Evolutionary conservation across 1,284 basidiomycete species (phyloP).

Genomic region (Austropuccinia psidii): DNA sequence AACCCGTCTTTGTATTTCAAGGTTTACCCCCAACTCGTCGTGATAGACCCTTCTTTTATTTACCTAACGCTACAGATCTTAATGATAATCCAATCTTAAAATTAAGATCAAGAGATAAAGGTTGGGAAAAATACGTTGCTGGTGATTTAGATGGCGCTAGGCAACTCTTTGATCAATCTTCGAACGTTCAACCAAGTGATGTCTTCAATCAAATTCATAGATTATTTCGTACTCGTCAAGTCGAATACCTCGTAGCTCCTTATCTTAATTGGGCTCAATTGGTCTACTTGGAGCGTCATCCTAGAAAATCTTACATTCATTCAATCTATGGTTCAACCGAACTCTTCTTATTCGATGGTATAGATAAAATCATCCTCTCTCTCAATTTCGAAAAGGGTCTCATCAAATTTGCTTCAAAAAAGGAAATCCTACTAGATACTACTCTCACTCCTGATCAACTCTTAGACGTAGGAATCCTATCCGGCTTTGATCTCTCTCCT

Average conservation of each 20-base stretch:
- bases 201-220: constrained; percentile 84
- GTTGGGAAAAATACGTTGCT: constrained; percentile 36
- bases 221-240: constrained; percentile 87
- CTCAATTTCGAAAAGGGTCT: constrained; percentile 57
- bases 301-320: constrained; percentile 79
- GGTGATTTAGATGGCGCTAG: constrained; percentile 36
- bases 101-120: constrained; percentile 35
- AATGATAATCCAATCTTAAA: constrained; percentile 34
- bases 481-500: constrained; percentile 77
- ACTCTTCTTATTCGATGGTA: constrained; percentile 71
- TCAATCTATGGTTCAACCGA: constrained; percentile 87
- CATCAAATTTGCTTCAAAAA: constrained; percentile 81
- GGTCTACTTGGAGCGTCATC: constrained; percentile 86
- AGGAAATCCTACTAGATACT: constrained; percentile 65
- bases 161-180: constrained; percentile 28
- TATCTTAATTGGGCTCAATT: constrained; percentile 92
- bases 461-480: constrained; percentile 82
- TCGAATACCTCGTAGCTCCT: constrained; percentile 92
- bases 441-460: constrained; percentile 79
- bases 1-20: constrained; percentile 94
- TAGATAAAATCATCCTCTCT: constrained; percentile 79
- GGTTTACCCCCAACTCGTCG: constrained; percentile 56
- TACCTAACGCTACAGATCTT: constrained; percentile 33
- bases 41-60: constrained; percentile 36
- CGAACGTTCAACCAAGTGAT: constrained; percentile 52